These are phyloP conservation scores for Leccinum arenicola DNA, from an alignment of 768 basidiomycete genomes.

Conservation along the genomic window DNA sequence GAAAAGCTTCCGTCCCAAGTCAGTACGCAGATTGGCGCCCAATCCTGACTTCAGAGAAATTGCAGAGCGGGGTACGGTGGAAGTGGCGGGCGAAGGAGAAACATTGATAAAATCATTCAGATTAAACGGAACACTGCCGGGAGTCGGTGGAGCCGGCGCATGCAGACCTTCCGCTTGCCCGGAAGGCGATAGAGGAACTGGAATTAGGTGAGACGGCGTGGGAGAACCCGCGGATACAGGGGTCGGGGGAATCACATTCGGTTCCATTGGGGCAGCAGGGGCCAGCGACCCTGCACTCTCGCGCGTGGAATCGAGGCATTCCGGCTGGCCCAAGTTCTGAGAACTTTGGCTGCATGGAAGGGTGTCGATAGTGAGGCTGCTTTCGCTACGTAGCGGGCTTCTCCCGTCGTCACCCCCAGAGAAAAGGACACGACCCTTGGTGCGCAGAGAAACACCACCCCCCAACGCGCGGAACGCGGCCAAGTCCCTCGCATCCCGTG, in stretches of 20 bases:
- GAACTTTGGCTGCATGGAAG: slow-evolving; percentile 28
- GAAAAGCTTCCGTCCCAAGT: slow-evolving; percentile 66
- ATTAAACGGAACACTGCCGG: slow-evolving; percentile 48
- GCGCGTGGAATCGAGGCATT: slow-evolving; percentile 16
- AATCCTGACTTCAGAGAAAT: slow-evolving; percentile 32
- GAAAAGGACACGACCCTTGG: slow-evolving; percentile 72
- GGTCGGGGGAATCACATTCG: slow-evolving; percentile 34
- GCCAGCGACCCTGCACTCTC: slow-evolving; percentile 19
- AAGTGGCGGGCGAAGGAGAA: slow-evolving; percentile 58
- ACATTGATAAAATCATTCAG: slow-evolving; percentile 72
- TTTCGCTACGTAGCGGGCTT: slow-evolving; percentile 28
- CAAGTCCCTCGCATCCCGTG: slow-evolving; percentile 39
- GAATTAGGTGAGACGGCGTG: slow-evolving; percentile 24
- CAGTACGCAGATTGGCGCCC: slow-evolving; percentile 55
- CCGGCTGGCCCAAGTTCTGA: slow-evolving; percentile 19
- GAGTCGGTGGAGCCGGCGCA: slow-evolving; percentile 36
- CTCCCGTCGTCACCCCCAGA: slow-evolving; percentile 37
- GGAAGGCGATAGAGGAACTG: slow-evolving; percentile 25
- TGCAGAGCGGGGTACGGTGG: slow-evolving; percentile 30
- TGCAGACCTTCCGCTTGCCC: slow-evolving; percentile 23
- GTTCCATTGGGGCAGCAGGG: slow-evolving; percentile 28
- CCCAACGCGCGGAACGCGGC: slow-evolving; percentile 57
- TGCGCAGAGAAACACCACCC: slow-evolving; percentile 44
- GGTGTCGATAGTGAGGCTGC: slow-evolving; percentile 23
- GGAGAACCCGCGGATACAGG: slow-evolving; percentile 28